These are phyloP conservation scores for Oleoguttula mirabilis DNA, from an alignment of 495 filamentous ascomycete genomes.

Conservation along the genomic window DNA sequence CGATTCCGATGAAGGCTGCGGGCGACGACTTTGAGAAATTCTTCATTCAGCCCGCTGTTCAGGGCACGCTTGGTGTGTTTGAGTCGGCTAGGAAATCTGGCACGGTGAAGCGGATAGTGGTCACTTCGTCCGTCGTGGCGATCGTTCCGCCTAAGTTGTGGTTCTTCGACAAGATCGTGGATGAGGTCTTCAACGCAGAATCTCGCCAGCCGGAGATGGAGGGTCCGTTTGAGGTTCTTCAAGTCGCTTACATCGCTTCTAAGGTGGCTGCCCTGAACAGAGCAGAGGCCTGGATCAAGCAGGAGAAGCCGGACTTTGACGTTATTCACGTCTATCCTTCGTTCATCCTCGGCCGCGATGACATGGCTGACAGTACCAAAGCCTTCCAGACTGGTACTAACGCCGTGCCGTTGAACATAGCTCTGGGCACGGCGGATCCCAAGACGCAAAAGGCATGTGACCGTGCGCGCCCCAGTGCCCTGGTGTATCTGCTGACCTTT, in stretches of 20 bases:
- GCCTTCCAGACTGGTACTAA: neutral
- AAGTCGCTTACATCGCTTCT: slow-evolving; percentile 28
- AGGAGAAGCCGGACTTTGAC: slow-evolving; percentile 34
- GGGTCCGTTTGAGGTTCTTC: slow-evolving; percentile 4
- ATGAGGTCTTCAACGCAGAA: neutral
- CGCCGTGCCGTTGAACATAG: neutral
- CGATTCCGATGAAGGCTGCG: slow-evolving; percentile 2
- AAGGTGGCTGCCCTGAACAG: slow-evolving; percentile 32
- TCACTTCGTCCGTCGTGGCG: slow-evolving; percentile 7
- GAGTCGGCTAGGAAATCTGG: slow-evolving; percentile 28
- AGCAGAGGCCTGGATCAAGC: slow-evolving; percentile 33
- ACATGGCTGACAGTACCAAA: neutral
- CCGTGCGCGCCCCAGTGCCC: no score
- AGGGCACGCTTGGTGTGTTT: slow-evolving; percentile 30
- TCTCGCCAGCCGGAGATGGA: neutral
- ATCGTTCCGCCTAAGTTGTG: slow-evolving; percentile 20
- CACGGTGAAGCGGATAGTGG: slow-evolving; percentile 16
- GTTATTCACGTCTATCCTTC: slow-evolving; percentile 37
- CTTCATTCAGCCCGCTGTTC: slow-evolving; percentile 31
- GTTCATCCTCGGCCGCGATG: slow-evolving; percentile 19
- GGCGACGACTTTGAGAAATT: slow-evolving; percentile 17
- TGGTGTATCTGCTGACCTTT: no score
- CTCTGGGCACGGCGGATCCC: neutral
- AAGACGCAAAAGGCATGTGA: neutral
- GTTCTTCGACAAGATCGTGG: slow-evolving; percentile 25